These are phyloP conservation scores for Microcera coccophila DNA, from an alignment of 2,329 filamentous ascomycete genomes.

Conservation along the genomic window DNA sequence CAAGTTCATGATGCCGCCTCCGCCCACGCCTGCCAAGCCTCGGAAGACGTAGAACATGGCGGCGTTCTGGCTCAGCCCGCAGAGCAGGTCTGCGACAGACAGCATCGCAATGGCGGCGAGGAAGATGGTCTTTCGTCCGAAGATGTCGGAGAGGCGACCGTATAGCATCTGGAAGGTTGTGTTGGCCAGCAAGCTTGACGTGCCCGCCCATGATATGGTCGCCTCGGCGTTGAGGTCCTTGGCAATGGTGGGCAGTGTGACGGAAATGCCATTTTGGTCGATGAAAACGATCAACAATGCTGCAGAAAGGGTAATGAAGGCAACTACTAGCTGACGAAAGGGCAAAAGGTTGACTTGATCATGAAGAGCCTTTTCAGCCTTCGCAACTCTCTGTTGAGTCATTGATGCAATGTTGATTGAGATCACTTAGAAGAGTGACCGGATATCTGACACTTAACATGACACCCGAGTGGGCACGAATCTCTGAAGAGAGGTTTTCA, in stretches of 20 bases:
- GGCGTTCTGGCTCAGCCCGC: constrained; percentile 52
- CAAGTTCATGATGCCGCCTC: constrained; percentile 56
- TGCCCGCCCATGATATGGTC: constrained; percentile 56
- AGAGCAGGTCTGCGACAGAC: constrained; percentile 54
- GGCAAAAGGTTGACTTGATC: constrained; percentile 58
- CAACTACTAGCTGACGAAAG: constrained; percentile 44
- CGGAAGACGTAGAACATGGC: constrained; percentile 60
- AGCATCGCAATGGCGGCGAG: constrained; percentile 51
- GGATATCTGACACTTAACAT: neutral
- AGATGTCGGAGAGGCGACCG: constrained; percentile 58
- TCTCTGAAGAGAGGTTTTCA: neutral
- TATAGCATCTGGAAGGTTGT: constrained; percentile 64
- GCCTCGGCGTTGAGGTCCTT: constrained; percentile 42
- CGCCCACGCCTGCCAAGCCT: constrained; percentile 57
- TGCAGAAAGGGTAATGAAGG: constrained; percentile 50
- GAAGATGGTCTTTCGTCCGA: constrained; percentile 57
- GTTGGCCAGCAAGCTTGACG: constrained; percentile 51
- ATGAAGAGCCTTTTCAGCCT: constrained; percentile 44
- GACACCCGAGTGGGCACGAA: too few species aligned
- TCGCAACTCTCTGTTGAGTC: constrained; percentile 1
- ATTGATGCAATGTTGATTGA: neutral
- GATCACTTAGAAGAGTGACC: neutral
- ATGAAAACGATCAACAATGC: constrained; percentile 53
- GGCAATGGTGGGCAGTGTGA: constrained; percentile 50
- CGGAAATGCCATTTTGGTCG: constrained; percentile 54